Evolutionary conservation across 2,329 filamentous ascomycete species (phyloP), one percentile per base, ranked within the genome.

Genomic region (Diaporthe aspalathi): DNA sequence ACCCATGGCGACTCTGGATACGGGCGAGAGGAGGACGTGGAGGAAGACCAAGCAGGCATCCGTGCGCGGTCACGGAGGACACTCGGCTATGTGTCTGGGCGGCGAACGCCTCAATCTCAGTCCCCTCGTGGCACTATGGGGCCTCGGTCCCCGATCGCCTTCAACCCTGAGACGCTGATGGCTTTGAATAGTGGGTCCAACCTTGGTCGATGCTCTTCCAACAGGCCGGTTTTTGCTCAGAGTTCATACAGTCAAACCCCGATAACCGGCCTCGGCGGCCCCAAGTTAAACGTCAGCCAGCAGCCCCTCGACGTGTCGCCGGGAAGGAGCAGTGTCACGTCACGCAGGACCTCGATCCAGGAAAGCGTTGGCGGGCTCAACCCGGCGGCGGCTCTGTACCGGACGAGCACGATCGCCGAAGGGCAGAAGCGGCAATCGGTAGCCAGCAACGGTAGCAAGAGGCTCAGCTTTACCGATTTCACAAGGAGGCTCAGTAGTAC

Each of bases 401-500:
- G 75, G 11, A 73, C 71, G 49, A 71, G 57, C 65, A 71, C 71
- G 43, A 54, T 68, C 45, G 54, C 57, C 27, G 71, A 73, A 50
- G 71, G 71, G 2, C 68, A 68, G 29, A 53, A 88, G 74, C 85
- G 87, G 40, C 82, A 83, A 60, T 90, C 88, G 35, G 82, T 81
- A 50, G 86, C 85, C 14, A 89, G 86, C 77, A 67, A 49, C n/a
- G 27, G 67, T 27, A 70, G 62, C 57, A 90, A 90, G 81, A 84
- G 87, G 72, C 83, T 89, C 69, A 90, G 87, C 80, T 89, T 91
- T 74, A 87, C 84, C 75, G 89, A 91, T 68, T 89, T 90, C 73
- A 87, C 88, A 57, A 89, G 88, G 77, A 83, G 88, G 73, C 78
- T 91, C 68, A 90, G 88, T 75, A 90, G 86, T 77, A 90, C 88